Evolutionary conservation across 345 rosid genomes (phyloP).

Genomic region (Syzygium aromaticum): DNA sequence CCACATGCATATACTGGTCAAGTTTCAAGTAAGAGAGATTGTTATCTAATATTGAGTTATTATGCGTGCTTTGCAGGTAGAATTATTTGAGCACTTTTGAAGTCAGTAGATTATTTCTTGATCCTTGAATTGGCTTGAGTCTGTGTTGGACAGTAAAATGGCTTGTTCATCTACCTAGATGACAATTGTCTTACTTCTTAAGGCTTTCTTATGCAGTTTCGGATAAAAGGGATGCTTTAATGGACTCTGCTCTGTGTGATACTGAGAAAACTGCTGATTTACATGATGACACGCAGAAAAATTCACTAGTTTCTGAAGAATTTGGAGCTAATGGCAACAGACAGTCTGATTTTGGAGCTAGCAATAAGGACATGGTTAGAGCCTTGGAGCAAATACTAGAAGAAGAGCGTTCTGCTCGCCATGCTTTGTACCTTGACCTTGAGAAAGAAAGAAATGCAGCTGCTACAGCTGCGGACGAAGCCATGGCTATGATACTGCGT

Average conservation of each 20-base stretch:
- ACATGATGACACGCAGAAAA: slow-evolving; percentile 9
- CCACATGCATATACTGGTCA: not conserved
- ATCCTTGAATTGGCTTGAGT: not conserved
- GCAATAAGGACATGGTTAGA: slow-evolving; percentile 12
- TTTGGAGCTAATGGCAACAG: not conserved
- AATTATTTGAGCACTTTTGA: not conserved
- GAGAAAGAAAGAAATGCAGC: slow-evolving; percentile 85
- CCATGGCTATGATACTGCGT: slow-evolving; percentile 80
- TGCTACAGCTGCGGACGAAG: slow-evolving; percentile 78
- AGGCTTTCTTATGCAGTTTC: slow-evolving; percentile 4
- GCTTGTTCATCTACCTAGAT: not conserved
- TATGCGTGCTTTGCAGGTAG: not conserved
- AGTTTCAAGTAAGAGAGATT: not conserved
- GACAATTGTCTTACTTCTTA: not conserved
- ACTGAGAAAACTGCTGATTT: not conserved
- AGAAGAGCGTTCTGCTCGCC: slow-evolving; percentile 34
- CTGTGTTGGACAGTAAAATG: not conserved
- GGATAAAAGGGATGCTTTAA: slow-evolving; percentile 25
- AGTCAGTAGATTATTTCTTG: not conserved
- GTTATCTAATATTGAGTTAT: not conserved
- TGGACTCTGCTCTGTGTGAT: not conserved
- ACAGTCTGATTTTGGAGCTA: not conserved
- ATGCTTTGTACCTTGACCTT: slow-evolving; percentile 44
- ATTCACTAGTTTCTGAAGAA: slow-evolving; percentile 6
- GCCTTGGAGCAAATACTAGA: slow-evolving; percentile 40